Evolutionary conservation across 352 stramenopile species (phyloP), one percentile per base, ranked within the genome.

Genomic region (Thalassiosira livingstoniorum): DNA sequence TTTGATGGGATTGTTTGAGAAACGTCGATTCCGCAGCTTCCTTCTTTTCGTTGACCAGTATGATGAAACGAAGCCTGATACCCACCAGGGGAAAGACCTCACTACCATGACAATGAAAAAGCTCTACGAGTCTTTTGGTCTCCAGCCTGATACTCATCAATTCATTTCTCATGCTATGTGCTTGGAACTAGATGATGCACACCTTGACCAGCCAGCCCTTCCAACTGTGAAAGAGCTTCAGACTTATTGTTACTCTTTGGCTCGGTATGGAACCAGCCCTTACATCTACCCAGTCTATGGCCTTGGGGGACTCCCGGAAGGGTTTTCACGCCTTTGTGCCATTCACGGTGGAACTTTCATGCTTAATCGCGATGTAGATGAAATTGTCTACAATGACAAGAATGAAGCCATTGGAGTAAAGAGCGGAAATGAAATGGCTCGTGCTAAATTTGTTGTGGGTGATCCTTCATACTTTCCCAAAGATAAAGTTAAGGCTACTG

Each of bases 211-310:
- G 65, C 92, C 92, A n/a, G 97, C 97, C 13, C 94, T 98, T 69
- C 86, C 97, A 61, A 98, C 97, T 15, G 95, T 99, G 63, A 94
- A 97, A 69, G 95, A 97, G 27, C 98, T 99, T 86, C 97, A 99
- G 92, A 94, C 98, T 57, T 99, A 99, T 90, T 97, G 96, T 74
- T 98, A 98, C 90, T 99, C 97, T 39, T 88, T 99, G 35, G 96
- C 98, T 72, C 91, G 96, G 11, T 96, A 95, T 65, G 96, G 96
- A 84, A 99, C 98, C 84, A 98, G 94, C 53, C 98, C 98, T 54
- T 99, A 99, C 94, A 98, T 99, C 79, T 99, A 99, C 91, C 98
- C 98, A 61, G 95, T 99, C 54, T 99, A 99, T 88, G 98, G 98
- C 55, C 94, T 99, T 45, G 97, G 97, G 42, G 97, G 97, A 31